A percentile compares a stretch with the other conserved stretches of the same genome.
These are phyloP conservation scores for Posidonia oceanica DNA, from an alignment of 116 monocot genomes.

Conservation along the genomic window DNA sequence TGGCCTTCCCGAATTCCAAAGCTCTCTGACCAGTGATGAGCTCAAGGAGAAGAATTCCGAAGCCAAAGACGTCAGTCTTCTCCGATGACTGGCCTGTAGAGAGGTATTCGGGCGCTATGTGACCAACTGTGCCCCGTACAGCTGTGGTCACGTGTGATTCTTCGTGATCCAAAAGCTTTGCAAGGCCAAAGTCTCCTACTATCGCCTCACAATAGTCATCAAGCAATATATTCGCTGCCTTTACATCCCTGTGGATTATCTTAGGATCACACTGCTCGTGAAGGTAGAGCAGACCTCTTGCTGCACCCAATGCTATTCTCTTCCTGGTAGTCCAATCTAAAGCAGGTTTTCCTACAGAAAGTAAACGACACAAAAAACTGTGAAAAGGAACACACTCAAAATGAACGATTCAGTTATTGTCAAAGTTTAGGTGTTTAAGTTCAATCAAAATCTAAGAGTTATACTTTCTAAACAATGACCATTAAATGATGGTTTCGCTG, in stretches of 20 bases:
- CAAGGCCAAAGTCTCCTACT: slow-evolving; percentile 73
- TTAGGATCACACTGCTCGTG: slow-evolving; percentile 73
- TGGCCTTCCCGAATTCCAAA: slow-evolving; percentile 48
- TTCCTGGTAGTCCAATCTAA: slow-evolving; percentile 54
- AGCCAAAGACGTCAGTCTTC: slow-evolving; percentile 68
- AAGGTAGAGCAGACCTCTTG: slow-evolving; percentile 50
- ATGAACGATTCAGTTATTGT: too few relatives aligned
- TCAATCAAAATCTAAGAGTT: too few relatives aligned
- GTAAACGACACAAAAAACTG: neutral
- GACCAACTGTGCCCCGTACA: slow-evolving; percentile 60
- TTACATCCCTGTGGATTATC: slow-evolving; percentile 71
- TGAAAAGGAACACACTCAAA: too few relatives aligned
- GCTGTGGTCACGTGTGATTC: slow-evolving; percentile 61
- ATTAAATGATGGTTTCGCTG: too few relatives aligned
- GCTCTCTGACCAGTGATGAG: slow-evolving; percentile 52
- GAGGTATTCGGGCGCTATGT: slow-evolving; percentile 72
- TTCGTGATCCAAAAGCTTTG: slow-evolving; percentile 54
- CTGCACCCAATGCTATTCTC: slow-evolving; percentile 63
- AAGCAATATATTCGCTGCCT: slow-evolving; percentile 61
- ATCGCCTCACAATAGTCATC: slow-evolving; percentile 57
- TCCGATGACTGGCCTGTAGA: slow-evolving; percentile 59
- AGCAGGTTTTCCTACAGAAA: slow-evolving; percentile 33
- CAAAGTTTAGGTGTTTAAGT: too few relatives aligned
- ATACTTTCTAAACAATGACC: too few relatives aligned
- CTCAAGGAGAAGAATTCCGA: slow-evolving; percentile 59